phyloP scores from a whole-genome alignment of 108 stramenopile species.

The Mayamaea pseudoterrestris region DNA sequence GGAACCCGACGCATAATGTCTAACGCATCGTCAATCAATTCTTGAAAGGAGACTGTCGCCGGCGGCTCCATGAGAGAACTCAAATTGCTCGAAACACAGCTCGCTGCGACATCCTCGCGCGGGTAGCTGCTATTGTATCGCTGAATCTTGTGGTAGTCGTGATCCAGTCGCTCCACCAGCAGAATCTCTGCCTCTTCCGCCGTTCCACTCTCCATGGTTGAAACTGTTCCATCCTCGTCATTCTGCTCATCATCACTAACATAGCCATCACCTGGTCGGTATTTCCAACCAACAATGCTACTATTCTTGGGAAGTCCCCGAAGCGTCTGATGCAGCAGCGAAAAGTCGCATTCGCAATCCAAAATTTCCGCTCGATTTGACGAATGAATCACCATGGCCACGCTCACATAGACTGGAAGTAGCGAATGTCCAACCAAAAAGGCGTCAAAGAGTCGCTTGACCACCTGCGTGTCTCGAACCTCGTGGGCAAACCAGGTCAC shows the following conservation, averaged over 20 bases:
- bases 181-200: slow-evolving; percentile 1
- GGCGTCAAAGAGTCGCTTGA: slow-evolving; percentile 83
- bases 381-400: slow-evolving; percentile 78
- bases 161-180: background rate
- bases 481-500: slow-evolving; percentile 92
- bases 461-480: slow-evolving; percentile 64
- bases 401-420: slow-evolving; percentile 59
- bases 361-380: slow-evolving; percentile 67
- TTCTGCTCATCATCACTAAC: slow-evolving; percentile 44
- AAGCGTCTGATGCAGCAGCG: slow-evolving; percentile 65
- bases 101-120: background rate
- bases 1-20: slow-evolving; percentile 66
- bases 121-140: background rate
- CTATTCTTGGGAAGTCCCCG: slow-evolving; percentile 66
- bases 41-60: slow-evolving; percentile 71
- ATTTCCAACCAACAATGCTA: slow-evolving; percentile 63
- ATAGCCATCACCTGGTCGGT: slow-evolving; percentile 30
- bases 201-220: slow-evolving; percentile 1
- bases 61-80: slow-evolving; percentile 7
- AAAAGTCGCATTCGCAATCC: slow-evolving; percentile 79
- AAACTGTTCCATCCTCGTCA: slow-evolving; percentile 15
- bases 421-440: slow-evolving; percentile 75
- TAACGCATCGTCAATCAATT: slow-evolving; percentile 61
- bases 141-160: background rate
- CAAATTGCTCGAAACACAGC: background rate